phyloP scores from a whole-genome alignment of 768 basidiomycete species.

The Leccinum fibrillosum region DNA sequence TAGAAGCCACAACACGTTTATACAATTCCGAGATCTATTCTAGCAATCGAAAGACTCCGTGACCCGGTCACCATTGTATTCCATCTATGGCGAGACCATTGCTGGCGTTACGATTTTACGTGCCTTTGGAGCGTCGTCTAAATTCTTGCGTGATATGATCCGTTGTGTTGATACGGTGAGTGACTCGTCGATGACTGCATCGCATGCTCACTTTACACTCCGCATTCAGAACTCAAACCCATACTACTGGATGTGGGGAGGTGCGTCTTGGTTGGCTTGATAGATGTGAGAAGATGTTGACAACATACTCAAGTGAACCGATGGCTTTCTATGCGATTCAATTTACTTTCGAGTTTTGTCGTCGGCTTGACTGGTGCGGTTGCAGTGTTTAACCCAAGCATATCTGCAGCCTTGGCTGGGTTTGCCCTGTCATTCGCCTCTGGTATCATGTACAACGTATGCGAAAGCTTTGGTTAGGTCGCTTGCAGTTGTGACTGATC shows the following conservation, averaged over 20 bases:
- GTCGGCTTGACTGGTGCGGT: conserved; percentile 70
- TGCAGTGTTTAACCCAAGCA: conserved; percentile 62
- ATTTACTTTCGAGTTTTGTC: conserved; percentile 68
- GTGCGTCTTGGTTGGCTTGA: conserved; percentile 33
- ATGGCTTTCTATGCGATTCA: conserved; percentile 88
- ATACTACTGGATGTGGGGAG: conserved; percentile 91
- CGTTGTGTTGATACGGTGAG: conserved; percentile 76
- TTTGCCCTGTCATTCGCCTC: conserved; percentile 85
- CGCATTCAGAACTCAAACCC: conserved; percentile 55
- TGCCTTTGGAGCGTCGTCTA: conserved; percentile 85
- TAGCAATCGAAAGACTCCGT: conserved; percentile 37
- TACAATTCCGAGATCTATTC: neutral
- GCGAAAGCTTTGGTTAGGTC: neutral
- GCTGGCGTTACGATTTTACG: conserved; percentile 56
- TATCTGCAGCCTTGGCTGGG: conserved; percentile 80
- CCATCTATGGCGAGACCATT: conserved; percentile 50
- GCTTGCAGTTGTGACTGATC: conserved; percentile 15
- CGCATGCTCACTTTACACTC: neutral
- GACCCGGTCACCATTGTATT: conserved; percentile 46
- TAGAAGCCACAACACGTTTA: conserved; percentile 26
- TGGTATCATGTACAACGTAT: conserved; percentile 66
- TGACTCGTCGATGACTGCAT: conserved; percentile 1
- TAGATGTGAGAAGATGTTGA: conserved; percentile 4
- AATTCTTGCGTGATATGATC: conserved; percentile 82
- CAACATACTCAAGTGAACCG: conserved; percentile 61